Conservation (phyloP, 129 eudicot genomes). For the Logfia minima region DNA sequence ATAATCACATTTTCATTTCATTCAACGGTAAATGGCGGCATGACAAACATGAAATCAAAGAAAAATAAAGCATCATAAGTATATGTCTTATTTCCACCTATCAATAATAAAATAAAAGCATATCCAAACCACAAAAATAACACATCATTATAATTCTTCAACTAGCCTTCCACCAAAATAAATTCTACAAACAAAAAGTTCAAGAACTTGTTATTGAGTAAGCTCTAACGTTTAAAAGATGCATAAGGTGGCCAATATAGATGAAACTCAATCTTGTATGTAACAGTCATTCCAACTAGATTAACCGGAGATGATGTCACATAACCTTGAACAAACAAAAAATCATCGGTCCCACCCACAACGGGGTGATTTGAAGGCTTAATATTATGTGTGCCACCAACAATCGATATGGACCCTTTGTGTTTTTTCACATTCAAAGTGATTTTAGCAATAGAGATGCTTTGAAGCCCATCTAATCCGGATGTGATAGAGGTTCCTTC, state of each 20-base stretch:
- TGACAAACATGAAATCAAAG: not conserved
- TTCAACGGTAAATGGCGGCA: too few species aligned
- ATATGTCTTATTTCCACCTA: not conserved
- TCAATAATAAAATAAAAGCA: constrained; percentile 1
- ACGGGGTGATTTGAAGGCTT: constrained; percentile 54
- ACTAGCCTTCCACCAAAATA: not conserved
- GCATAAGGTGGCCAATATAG: constrained; percentile 67
- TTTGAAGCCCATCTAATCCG: constrained; percentile 54
- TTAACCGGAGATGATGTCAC: constrained; percentile 54
- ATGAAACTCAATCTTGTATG: constrained; percentile 54
- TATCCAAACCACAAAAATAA: not conserved
- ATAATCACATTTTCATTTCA: constrained; percentile 2
- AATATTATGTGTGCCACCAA: constrained; percentile 44
- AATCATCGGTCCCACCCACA: constrained; percentile 67
- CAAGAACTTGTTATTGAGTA: constrained; percentile 18
- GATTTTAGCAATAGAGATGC: constrained; percentile 41
- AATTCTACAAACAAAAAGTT: constrained; percentile 3
- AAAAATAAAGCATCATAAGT: not conserved
- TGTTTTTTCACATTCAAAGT: constrained; percentile 38
- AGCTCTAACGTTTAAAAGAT: constrained; percentile 17
- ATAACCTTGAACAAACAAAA: constrained; percentile 60
- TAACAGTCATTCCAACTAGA: constrained; percentile 37
- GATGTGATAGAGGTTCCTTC: constrained; percentile 53
- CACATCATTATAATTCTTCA: not conserved
- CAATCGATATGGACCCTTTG: constrained; percentile 50